Base-by-base conservation (phyloP, 768 basidiomycete species). In the Amanita fuliginea region DNA sequence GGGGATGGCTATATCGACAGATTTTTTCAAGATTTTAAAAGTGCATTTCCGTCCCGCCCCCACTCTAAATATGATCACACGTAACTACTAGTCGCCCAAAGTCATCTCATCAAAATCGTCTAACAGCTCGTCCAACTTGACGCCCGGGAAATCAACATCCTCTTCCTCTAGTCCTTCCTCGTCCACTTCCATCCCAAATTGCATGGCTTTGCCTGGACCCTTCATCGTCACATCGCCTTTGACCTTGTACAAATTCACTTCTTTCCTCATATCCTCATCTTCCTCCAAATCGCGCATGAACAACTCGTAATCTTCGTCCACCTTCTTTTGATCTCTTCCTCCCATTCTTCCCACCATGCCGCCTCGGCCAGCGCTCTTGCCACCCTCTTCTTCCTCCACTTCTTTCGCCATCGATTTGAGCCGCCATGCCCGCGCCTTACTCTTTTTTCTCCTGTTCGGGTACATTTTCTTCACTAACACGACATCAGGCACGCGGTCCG, bases 251-350 rank as follows among this genome's bases (percentile, higher is more conserved):
- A 97, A 59, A 65, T 96, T 94, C 57, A 98, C 83, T 7, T 79
- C 79, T 4, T 75, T 74, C 34, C 95, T 78, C 71, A 98, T 69
- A 71, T 97, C 94, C 18, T 83, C 83, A 66, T 97, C 94, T 64
- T 98, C 95, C 65, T 96, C 93, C 43, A 97, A 66, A 54, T 96
- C 93, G 41, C 86, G 77, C 65, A 98, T 69, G 79, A 99, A 99
- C 45, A 89, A 55, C 70, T 98, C 96, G 66, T 98, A 99, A 62
- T 99, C 95, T 62, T 90, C 83, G 57, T 97, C 93, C 51, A 98
- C 89, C 72, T 93, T 92, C 70, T 77, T 83, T 66, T 82, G 78
- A 67, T 95, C 93, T 42, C 91, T 72, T 32, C 92, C 93, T 9
- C 93, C 93, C 75, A 86, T 75, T 42, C 91, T 71, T 1, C 93